Conservation (phyloP, 208 protist species). For the Trypanosoma rangeli region DNA sequence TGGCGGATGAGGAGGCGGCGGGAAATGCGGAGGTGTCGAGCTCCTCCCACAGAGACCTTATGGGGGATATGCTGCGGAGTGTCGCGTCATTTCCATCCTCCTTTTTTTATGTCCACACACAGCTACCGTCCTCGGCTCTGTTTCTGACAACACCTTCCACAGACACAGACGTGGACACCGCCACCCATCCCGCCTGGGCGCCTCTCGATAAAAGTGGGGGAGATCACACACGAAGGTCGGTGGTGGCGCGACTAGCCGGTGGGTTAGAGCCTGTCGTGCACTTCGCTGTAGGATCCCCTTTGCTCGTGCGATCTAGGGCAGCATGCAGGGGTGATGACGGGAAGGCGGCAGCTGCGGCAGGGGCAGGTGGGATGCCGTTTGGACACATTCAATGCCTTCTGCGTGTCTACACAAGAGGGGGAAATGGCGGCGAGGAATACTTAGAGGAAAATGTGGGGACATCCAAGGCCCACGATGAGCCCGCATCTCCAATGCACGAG, state of each 20-base stretch:
- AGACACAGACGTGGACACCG: neutral
- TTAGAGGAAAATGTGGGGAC: neutral
- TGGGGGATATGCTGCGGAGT: conserved; percentile 4
- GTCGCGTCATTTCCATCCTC: conserved; percentile 10
- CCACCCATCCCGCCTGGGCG: neutral
- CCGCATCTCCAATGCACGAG: neutral
- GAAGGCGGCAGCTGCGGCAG: neutral
- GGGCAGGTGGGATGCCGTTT: conserved; percentile 13
- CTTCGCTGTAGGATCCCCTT: conserved; percentile 64
- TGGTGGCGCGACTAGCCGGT: conserved; percentile 39
- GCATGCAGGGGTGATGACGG: neutral
- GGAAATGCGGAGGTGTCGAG: neutral
- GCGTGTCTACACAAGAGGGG: conserved; percentile 14
- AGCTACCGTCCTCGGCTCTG: conserved; percentile 19
- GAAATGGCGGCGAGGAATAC: neutral
- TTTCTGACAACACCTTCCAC: neutral
- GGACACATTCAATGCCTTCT: conserved; percentile 32
- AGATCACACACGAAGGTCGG: neutral
- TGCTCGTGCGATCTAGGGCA: conserved; percentile 8
- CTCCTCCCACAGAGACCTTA: neutral
- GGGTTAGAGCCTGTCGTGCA: conserved; percentile 56
- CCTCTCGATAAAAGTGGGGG: neutral
- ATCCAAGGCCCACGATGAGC: neutral
- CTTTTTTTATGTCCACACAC: conserved; percentile 25
- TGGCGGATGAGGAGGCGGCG: neutral